phyloP scores from a whole-genome alignment of 2,329 filamentous ascomycete genomes.

The Xylariaceae sp. region DNA sequence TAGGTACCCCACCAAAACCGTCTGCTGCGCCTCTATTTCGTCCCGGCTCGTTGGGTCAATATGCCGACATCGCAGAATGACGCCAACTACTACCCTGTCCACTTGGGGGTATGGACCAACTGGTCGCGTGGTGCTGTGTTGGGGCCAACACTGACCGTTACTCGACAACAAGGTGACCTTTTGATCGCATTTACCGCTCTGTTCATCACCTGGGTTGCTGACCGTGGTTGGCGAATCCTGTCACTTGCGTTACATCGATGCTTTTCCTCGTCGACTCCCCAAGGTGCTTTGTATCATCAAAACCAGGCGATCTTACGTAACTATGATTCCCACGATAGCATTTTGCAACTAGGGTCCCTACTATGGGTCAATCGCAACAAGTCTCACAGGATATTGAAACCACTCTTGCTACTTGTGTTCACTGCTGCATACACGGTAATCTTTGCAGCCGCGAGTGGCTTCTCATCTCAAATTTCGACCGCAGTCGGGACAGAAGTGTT shows the following conservation, averaged over 20 bases:
- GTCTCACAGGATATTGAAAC: neutral
- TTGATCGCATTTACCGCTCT: slow-evolving; percentile 8
- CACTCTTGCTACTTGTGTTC: neutral
- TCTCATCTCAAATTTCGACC: slow-evolving; percentile 9
- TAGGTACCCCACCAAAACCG: too few species aligned
- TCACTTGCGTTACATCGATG: slow-evolving; percentile 5
- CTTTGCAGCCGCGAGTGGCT: slow-evolving; percentile 7
- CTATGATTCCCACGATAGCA: neutral
- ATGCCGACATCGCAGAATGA: neutral
- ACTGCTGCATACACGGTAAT: neutral
- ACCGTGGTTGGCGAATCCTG: slow-evolving; percentile 5
- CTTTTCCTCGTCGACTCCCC: neutral
- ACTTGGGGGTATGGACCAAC: slow-evolving; percentile 6
- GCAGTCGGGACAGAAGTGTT: slow-evolving; percentile 8
- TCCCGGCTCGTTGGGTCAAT: neutral
- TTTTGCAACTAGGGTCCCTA: neutral
- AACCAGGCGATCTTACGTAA: slow-evolving; percentile 5
- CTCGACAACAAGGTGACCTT: slow-evolving; percentile 2
- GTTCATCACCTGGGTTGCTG: slow-evolving; percentile 2
- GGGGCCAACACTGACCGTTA: slow-evolving; percentile 2
- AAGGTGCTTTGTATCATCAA: slow-evolving; percentile 4
- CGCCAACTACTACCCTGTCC: slow-evolving; percentile 4
- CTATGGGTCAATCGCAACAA: neutral
- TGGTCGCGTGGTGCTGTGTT: slow-evolving; percentile 3
- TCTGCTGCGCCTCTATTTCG: too few species aligned